A percentile compares a stretch with the other conserved stretches of the same genome.
phyloP scores from a whole-genome alignment of 2,329 filamentous ascomycete species.

The Alternaria metachromatica region DNA sequence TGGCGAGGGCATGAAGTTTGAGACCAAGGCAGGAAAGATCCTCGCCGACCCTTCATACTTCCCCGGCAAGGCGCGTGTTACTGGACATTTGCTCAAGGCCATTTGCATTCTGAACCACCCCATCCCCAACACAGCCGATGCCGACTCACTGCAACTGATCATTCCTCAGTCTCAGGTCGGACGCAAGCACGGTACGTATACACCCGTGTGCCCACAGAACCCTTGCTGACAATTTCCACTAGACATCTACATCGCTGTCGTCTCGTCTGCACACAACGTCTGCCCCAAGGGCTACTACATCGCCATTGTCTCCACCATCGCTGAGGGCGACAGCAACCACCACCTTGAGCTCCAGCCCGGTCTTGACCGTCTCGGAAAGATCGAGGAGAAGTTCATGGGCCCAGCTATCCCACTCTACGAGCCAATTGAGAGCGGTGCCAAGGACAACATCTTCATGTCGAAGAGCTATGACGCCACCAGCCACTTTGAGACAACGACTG shows the following conservation, averaged over 20 bases:
- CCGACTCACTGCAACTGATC: slow-evolving; percentile 92
- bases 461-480: slow-evolving; percentile 98
- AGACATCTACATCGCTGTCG: slow-evolving; percentile 97
- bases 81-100: slow-evolving; percentile 90
- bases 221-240: slow-evolving; percentile 15
- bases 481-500: slow-evolving; percentile 91
- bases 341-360: slow-evolving; percentile 93
- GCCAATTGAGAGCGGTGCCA: slow-evolving; percentile 79
- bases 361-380: slow-evolving; percentile 87
- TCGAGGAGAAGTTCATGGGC: slow-evolving; percentile 97
- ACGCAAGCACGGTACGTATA: slow-evolving; percentile 83
- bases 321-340: slow-evolving; percentile 89
- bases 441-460: slow-evolving; percentile 94
- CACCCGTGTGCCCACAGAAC: background rate
- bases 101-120: slow-evolving; percentile 98
- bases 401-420: slow-evolving; percentile 93
- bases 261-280: slow-evolving; percentile 95
- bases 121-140: slow-evolving; percentile 84
- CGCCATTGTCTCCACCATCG: slow-evolving; percentile 96
- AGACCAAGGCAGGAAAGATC: slow-evolving; percentile 95
- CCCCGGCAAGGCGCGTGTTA: slow-evolving; percentile 82
- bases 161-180: slow-evolving; percentile 98
- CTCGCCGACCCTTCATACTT: slow-evolving; percentile 98
- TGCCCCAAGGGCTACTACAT: slow-evolving; percentile 99
- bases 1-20: slow-evolving; percentile 82